These are phyloP conservation scores for Alternaria gansuensis DNA, from an alignment of 2,329 filamentous ascomycete species.

Conservation along the genomic window DNA sequence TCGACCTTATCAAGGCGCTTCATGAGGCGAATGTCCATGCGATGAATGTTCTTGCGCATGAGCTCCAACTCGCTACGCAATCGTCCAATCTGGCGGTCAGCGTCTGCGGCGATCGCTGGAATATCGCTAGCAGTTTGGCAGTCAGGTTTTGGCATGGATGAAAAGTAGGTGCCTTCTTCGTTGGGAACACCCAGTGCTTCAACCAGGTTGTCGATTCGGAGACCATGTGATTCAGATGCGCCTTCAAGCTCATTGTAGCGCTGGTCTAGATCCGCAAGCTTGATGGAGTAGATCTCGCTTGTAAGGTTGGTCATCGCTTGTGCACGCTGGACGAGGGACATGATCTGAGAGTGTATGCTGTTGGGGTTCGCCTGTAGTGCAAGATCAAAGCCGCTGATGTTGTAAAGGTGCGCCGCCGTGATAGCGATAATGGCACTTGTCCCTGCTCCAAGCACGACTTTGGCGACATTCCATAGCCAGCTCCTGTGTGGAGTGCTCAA, in stretches of 20 bases:
- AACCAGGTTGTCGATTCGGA: constrained; percentile 37
- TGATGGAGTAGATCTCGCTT: constrained; percentile 17
- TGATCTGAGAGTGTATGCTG: constrained; percentile 10
- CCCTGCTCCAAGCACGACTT: constrained; percentile 1
- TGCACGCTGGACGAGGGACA: constrained; percentile 21
- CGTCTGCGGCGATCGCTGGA: constrained; percentile 1
- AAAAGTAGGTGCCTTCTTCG: constrained; percentile 31
- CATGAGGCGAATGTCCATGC: constrained; percentile 32
- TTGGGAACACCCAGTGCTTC: constrained; percentile 38
- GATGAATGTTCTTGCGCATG: constrained; percentile 30
- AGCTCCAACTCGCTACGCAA: constrained; percentile 23
- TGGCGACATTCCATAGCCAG: not conserved
- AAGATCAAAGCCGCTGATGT: constrained; percentile 2
- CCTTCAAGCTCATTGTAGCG: constrained; percentile 16
- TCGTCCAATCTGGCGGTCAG: constrained; percentile 16
- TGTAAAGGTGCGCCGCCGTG: not conserved
- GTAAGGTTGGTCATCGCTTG: constrained; percentile 22
- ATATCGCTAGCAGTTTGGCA: constrained; percentile 1
- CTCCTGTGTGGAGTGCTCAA: not conserved
- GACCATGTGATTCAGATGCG: constrained; percentile 16
- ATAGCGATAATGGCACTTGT: not conserved
- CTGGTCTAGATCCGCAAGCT: constrained; percentile 21
- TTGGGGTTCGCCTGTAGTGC: not conserved
- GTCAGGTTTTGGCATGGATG: not conserved
- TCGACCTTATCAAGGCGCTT: constrained; percentile 25